Evolutionary conservation across 1,284 basidiomycete genomes (phyloP).

Genomic region (Paramarasmius palmivorus): DNA sequence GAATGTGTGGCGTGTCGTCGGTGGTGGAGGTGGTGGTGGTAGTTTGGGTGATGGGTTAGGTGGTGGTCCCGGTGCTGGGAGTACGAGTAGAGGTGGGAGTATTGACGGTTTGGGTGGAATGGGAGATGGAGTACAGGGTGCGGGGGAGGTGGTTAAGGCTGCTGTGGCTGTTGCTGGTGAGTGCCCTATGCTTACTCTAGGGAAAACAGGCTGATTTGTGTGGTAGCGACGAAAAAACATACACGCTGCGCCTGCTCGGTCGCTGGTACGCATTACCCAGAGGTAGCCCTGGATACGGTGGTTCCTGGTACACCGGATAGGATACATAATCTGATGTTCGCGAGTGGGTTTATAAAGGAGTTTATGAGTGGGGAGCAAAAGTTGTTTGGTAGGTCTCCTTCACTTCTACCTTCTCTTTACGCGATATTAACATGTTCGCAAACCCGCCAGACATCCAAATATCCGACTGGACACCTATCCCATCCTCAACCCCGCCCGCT

Average conservation of each 20-base stretch:
- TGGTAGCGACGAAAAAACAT: slow-evolving; percentile 31
- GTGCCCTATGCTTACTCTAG: not conserved
- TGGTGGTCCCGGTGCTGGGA: too few species aligned
- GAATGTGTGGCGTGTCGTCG: slow-evolving; percentile 93
- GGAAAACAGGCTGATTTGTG: not conserved
- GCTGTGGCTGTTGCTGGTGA: not conserved
- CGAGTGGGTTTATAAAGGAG: slow-evolving; percentile 93
- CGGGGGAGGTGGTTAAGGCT: not conserved
- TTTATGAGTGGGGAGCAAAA: slow-evolving; percentile 91
- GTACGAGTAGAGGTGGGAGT: too few species aligned
- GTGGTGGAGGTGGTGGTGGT: slow-evolving; percentile 29
- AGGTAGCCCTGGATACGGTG: slow-evolving; percentile 75
- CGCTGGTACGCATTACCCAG: slow-evolving; percentile 71
- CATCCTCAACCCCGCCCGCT: too few species aligned
- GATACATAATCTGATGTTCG: slow-evolving; percentile 95
- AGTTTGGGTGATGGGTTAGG: slow-evolving; percentile 1
- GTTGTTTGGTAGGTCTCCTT: slow-evolving; percentile 62
- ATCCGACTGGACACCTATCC: slow-evolving; percentile 82
- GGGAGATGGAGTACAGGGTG: slow-evolving; percentile 8
- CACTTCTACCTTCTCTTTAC: not conserved
- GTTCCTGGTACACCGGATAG: slow-evolving; percentile 92
- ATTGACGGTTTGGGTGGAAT: too few species aligned
- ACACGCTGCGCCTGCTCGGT: slow-evolving; percentile 81
- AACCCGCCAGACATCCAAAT: slow-evolving; percentile 93
- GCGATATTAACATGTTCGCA: not conserved